phyloP scores from a whole-genome alignment of 163 green algal species.

The Volvox carteri region DNA sequence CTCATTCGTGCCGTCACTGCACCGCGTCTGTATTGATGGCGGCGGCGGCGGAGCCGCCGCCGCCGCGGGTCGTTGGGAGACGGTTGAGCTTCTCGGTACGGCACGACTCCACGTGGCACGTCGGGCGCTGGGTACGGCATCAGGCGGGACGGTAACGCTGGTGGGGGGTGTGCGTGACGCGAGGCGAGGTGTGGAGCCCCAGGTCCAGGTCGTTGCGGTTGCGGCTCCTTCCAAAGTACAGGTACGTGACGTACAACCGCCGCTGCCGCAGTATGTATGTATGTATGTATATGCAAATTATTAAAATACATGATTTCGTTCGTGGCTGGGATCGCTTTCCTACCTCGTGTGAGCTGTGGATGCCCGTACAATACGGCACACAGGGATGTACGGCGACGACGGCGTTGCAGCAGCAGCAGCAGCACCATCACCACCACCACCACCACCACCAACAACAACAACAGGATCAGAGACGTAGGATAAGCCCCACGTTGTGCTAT shows the following conservation, averaged over 20 bases:
- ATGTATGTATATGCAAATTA: background rate
- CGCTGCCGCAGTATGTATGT: background rate
- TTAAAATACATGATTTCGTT: no score
- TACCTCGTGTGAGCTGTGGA: no score
- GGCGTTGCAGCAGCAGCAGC: no score
- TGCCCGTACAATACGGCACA: no score
- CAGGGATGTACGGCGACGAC: no score
- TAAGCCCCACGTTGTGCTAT: no score
- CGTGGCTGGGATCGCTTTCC: no score
- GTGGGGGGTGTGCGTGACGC: constrained; percentile 14
- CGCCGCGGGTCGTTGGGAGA: background rate
- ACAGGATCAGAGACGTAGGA: no score
- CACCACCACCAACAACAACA: no score
- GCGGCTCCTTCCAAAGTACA: background rate
- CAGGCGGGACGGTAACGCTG: constrained; percentile 7
- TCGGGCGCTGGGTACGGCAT: background rate
- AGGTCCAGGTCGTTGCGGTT: constrained; percentile 22
- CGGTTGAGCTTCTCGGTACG: background rate
- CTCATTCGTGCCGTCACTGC: constrained; percentile 3
- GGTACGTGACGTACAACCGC: background rate
- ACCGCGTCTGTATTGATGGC: background rate
- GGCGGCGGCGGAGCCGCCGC: background rate
- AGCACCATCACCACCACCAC: no score
- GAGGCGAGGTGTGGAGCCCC: constrained; percentile 28
- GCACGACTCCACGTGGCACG: background rate